Conservation (phyloP, 257 asterid genomes). For the Eustoma russellianum region DNA sequence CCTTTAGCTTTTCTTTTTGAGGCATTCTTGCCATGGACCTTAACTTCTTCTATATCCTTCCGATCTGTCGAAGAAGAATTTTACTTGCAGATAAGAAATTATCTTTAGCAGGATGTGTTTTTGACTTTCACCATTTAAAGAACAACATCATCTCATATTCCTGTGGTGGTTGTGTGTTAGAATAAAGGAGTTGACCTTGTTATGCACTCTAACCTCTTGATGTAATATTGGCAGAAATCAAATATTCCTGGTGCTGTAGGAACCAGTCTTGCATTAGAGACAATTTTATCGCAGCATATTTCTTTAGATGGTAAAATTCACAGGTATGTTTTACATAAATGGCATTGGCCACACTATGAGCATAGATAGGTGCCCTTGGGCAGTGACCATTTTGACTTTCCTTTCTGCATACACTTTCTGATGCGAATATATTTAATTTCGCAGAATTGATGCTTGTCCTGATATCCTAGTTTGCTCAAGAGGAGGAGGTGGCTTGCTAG, state of each 20-base stretch:
- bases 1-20: too few species aligned
- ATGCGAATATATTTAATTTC: constrained; percentile 9
- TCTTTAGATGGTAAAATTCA: constrained; percentile 37
- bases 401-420: not conserved
- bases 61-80: too few species aligned
- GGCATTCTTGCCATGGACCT: too few species aligned
- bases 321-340: constrained; percentile 28
- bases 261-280: constrained; percentile 87
- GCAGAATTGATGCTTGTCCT: constrained; percentile 48
- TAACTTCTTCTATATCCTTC: too few species aligned
- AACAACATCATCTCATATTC: not conserved
- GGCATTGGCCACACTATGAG: too few species aligned
- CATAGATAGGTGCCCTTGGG: too few species aligned
- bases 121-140: too few species aligned
- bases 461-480: constrained; percentile 84
- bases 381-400: not conserved
- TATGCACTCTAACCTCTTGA: constrained; percentile 2
- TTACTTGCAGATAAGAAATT: too few species aligned
- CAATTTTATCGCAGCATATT: constrained; percentile 60
- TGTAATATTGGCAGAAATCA: constrained; percentile 51
- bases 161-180: constrained; percentile 1
- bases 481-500: constrained; percentile 94
- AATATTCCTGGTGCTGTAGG: constrained; percentile 91
- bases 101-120: too few species aligned
- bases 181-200: not conserved